Conservation (phyloP, 139 green algal genomes). For the Auxenochlorella protothecoides region DNA sequence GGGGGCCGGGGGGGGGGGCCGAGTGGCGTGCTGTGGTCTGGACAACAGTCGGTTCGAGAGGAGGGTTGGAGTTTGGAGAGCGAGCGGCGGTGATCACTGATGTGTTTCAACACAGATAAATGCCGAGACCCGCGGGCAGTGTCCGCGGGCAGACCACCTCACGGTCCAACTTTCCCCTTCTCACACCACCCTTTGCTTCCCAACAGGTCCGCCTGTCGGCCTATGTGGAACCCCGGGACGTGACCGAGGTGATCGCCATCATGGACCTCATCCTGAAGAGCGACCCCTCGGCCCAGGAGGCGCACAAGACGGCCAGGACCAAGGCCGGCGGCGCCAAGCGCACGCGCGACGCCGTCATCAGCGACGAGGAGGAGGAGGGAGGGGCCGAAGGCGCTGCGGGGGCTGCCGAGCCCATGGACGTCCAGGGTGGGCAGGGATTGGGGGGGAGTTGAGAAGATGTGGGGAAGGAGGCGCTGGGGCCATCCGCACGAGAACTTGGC, state of each 20-base stretch:
- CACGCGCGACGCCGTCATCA: background rate
- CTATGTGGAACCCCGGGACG: conserved; percentile 20
- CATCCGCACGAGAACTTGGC: background rate
- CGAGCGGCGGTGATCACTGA: too few relatives aligned
- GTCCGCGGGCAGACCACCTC: too few relatives aligned
- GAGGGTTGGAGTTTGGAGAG: too few relatives aligned
- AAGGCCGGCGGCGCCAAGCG: conserved; percentile 7
- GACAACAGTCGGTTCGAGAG: too few relatives aligned
- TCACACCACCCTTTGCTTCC: background rate
- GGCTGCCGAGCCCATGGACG: conserved; percentile 5
- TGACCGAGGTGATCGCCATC: conserved; percentile 18
- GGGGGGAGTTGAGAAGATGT: background rate
- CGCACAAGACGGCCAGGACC: background rate
- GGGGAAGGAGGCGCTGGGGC: background rate
- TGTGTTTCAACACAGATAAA: too few relatives aligned
- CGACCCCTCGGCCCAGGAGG: conserved; percentile 19
- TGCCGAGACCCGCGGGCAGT: too few relatives aligned
- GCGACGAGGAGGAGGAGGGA: conserved; percentile 14
- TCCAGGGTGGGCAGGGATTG: background rate
- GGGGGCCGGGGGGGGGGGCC: too few relatives aligned
- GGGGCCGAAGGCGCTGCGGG: conserved; percentile 1
- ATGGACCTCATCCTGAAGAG: conserved; percentile 29
- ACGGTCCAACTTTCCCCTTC: too few relatives aligned
- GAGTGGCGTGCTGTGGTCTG: too few relatives aligned
- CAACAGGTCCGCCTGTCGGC: conserved; percentile 20